Percentiles rank a stretch among this genome's conserved stretches.
phyloP scores from a whole-genome alignment of 1,284 basidiomycete species.

The Pascua guehoae region DNA sequence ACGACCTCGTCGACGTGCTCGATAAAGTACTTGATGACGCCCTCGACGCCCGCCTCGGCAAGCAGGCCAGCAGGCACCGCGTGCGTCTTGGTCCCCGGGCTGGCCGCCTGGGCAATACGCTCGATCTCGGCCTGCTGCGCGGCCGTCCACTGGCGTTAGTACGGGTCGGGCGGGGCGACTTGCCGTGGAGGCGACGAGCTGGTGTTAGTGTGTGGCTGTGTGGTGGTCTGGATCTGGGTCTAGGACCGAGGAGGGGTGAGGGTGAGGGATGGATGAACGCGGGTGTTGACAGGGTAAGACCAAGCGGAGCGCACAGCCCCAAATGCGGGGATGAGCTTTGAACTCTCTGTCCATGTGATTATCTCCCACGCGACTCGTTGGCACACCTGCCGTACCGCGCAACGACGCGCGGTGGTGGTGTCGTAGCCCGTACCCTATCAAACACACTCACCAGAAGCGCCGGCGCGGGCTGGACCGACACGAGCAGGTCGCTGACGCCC shows the following conservation, averaged over 20 bases:
- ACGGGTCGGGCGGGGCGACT: background rate
- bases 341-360: too few species aligned
- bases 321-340: too few species aligned
- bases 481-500: conserved; percentile 37
- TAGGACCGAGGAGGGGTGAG: too few species aligned
- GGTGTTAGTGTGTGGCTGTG: too few species aligned
- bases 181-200: too few species aligned
- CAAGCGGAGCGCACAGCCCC: too few species aligned
- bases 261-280: too few species aligned
- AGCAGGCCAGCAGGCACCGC: conserved; percentile 46
- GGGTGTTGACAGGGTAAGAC: too few species aligned
- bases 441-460: conserved; percentile 41
- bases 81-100: conserved; percentile 45
- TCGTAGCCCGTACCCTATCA: conserved; percentile 1
- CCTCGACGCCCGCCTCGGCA: conserved; percentile 41
- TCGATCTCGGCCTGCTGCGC: conserved; percentile 46
- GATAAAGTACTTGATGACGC: conserved; percentile 40
- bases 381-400: too few species aligned
- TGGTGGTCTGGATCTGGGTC: too few species aligned
- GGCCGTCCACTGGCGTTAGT: conserved; percentile 43
- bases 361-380: too few species aligned
- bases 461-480: conserved; percentile 35
- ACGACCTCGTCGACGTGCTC: conserved; percentile 46
- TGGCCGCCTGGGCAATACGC: conserved; percentile 39
- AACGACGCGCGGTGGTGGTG: too few species aligned